A percentile compares a stretch with the other conserved stretches of the same genome.
These are phyloP conservation scores for Eucalyptus curtisii DNA, from an alignment of 345 rosid genomes.

Conservation along the genomic window DNA sequence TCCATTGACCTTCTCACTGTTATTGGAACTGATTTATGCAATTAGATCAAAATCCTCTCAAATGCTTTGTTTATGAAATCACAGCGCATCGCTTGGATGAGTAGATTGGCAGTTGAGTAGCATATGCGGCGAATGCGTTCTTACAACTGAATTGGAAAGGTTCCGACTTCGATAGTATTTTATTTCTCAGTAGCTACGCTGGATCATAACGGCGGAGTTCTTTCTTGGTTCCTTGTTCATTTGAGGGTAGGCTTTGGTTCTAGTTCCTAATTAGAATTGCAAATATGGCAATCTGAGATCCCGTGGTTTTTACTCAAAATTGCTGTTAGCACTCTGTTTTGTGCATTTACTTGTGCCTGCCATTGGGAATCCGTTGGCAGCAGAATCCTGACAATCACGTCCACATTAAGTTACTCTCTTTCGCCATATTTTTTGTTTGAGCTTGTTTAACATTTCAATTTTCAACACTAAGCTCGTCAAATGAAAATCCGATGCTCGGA, in stretches of 20 bases:
- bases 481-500: background rate
- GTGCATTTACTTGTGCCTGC: background rate
- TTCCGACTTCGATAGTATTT: background rate
- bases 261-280: background rate
- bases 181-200: background rate
- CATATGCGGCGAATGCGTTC: background rate
- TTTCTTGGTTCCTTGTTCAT: background rate
- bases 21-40: background rate
- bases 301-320: background rate
- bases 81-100: background rate
- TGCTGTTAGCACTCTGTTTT: background rate
- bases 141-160: background rate
- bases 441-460: background rate
- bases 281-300: background rate
- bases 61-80: background rate
- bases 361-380: background rate
- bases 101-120: background rate
- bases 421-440: background rate
- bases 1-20: background rate
- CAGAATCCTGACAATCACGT: background rate
- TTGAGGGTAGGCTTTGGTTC: background rate
- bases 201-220: background rate
- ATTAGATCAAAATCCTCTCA: background rate
- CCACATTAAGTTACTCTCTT: background rate
- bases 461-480: background rate